Base-by-base conservation (phyloP, 345 rosid genomes). In the Pugionium cornutum region DNA sequence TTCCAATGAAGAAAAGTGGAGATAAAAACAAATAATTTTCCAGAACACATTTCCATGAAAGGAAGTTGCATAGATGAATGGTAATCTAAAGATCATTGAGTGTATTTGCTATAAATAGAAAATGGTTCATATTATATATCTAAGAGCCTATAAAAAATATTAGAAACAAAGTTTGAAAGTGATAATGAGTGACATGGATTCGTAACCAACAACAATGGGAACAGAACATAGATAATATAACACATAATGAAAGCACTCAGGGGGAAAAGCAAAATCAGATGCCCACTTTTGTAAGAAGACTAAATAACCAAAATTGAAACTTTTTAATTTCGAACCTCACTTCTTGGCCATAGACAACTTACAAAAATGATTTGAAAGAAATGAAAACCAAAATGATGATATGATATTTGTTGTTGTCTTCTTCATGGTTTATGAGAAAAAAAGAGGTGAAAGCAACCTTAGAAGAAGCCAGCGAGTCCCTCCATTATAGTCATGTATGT, bases 401-500 rank as follows among this genome's bases (percentile, higher is more conserved):
- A 68, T 74, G 69, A 58, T 67, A 56, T 62, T 64, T 64, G 47
- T 56, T 48, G 39, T 9, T 52, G 76, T 79, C 75, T 73, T 80
- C 73, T 84, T 79, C 82, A 82, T 83, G 67, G 36, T 45, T 53
- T 43, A 58, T 53, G 50, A 58, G 67, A 65, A 58, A 65, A 69
- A 56, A 65, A 54, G 32, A 37, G 3, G 63, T 81, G 89, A 89
- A 77, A 83, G 96, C 96, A 86, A 89, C 96, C 74, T 68, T 18
- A 75, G 86, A 83, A 79, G 86, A 76, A 79, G 78, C 82, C 67
- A 58, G 46, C 73, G 39, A 68, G 62, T 69, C 65, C 71, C 61
- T 63, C 59, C 80, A 79, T 76, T 66, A 48, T 59, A 58, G 77
- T 73, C 83, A 80, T 83, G 18, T 34, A 5, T 34, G 92, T 84